Evolutionary conservation across 495 filamentous ascomycete genomes (phyloP).

Genomic region (Staphylotrichum tortipilum): DNA sequence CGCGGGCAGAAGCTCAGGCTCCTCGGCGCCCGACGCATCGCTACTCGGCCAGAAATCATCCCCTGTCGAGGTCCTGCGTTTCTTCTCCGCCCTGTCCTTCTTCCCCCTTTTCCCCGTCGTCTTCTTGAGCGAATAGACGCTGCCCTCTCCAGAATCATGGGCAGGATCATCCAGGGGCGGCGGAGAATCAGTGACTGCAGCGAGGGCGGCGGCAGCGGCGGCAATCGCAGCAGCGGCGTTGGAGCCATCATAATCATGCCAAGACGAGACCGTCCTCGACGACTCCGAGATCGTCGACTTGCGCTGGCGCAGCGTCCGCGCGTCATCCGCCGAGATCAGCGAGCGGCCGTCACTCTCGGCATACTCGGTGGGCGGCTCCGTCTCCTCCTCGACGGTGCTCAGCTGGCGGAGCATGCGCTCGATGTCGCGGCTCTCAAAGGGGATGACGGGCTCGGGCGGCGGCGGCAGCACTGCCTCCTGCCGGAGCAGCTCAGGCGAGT

Average conservation of each 20-base stretch:
- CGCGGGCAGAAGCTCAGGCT: background rate
- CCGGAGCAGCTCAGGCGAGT: constrained; percentile 7
- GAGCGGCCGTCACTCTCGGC: constrained; percentile 12
- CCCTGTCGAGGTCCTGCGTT: constrained; percentile 13
- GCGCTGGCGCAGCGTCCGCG: background rate
- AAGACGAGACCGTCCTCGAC: constrained; percentile 2
- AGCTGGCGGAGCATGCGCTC: constrained; percentile 18
- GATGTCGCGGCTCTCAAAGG: constrained; percentile 12
- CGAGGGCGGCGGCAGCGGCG: too few relatives aligned
- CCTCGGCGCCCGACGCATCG: constrained; percentile 10
- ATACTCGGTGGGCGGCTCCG: constrained; percentile 12
- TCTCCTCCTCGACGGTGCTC: constrained; percentile 24
- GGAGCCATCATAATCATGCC: background rate
- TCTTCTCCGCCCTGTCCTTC: constrained; percentile 22
- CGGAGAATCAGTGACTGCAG: too few relatives aligned
- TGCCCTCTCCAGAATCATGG: background rate
- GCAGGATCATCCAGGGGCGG: too few relatives aligned
- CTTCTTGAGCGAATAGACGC: constrained; percentile 18
- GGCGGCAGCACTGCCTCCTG: constrained; percentile 2
- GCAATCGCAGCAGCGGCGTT: background rate
- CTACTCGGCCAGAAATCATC: constrained; percentile 17
- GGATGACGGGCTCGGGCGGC: too few relatives aligned
- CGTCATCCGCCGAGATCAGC: constrained; percentile 2
- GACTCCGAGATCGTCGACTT: constrained; percentile 8
- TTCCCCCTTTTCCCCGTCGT: constrained; percentile 1